Evolutionary conservation across 495 filamentous ascomycete genomes (phyloP), one percentile per base, ranked within the genome.

Genomic region (Neurospora pannonica): DNA sequence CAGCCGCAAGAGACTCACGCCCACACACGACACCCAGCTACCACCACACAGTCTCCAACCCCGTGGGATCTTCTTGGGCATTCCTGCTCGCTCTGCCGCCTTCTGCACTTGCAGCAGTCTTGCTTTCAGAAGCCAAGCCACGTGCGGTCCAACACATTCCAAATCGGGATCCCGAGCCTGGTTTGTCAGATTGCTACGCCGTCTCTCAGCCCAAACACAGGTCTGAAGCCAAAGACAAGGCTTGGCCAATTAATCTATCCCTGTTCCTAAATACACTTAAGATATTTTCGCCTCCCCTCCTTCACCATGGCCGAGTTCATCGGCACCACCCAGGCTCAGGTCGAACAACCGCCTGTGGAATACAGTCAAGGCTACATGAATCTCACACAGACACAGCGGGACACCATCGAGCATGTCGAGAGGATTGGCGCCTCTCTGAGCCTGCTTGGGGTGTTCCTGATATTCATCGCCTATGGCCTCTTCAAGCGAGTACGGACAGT

Each of bases 401-500:
- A 77, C 73, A 80, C 77, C 70, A 81, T 82, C 75, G 74, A 81
- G 75, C 40, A 75, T 62, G 81, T 87, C 36, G 87, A 89, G 78
- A 81, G 86, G 67, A 70, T 82, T 15, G 84, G 84, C 10, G 86
- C 86, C 38, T 82, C 82, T 13, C 81, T 97, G 74, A 95, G 93
- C 5, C 78, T 96, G 19, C 60, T 90, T 2, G 90, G 90, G 15
- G 90, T 93, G 13, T 80, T 88, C 43, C 86, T 93, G 74, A 92
- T 97, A 39, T 86, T 97, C 72, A 76, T 88, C 60, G 91, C 93
- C 48, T 97, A 93, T 78, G 81, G 88, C 10, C 72, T 86, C 5
- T 89, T 87, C 69, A 85, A 83, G 72, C 80, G 84, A 37, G 88
- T 93, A 48, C 86, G 92, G 28, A 94, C 93, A 71, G 91, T 93